Base-by-base conservation (phyloP, 2,329 filamentous ascomycete genomes). In the Sporothrix mexicana region DNA sequence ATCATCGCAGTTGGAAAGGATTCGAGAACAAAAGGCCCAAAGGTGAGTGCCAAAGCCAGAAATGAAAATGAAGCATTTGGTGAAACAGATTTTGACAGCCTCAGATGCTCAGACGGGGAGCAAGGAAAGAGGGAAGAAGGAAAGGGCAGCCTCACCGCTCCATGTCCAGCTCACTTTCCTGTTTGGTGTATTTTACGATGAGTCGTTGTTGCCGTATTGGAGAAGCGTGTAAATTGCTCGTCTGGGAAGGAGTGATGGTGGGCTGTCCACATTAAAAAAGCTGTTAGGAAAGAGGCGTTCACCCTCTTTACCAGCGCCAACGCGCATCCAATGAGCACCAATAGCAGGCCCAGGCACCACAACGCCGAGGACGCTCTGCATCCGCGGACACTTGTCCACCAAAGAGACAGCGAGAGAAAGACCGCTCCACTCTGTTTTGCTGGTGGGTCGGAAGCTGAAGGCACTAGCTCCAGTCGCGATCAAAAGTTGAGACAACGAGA, bases 381-480 rank as follows among this genome's bases (percentile, higher is more conserved):
- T 8, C 23, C 23, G 49, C 66, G 47, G 49, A 55, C 66, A 25
- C 66, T 57, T 69, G 67, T 12, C 51, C 53, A 6, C 30, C 12
- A 70, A 45, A 69, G 67, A 59, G 68, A 70, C 36, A 70, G 68
- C 69, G 69, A 71, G 57, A 64, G 57, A 71, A 69, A 69, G 36
- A 51, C 67, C 67, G 67, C 67, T 69, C 53, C 53, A 59, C 67
- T n/a, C 25, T 41, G 20, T n/a, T 53, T 3, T 59, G 36, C 20
- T 64, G 66, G 70, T 72, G 73, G 73, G 73, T 69, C 64, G 69
- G 47, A 73, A 69, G 67, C 55, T 45, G 55, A 71, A 64, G 69
- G 64, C 53, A 73, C 69, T 69, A 53, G 67, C 25, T 69, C 30
- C 57, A 43, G 57, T 62, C 57, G 57, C 57, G 36, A 66, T 66